Conservation (phyloP, 2,329 filamentous ascomycete species). For the Fusarium mundagurra region DNA sequence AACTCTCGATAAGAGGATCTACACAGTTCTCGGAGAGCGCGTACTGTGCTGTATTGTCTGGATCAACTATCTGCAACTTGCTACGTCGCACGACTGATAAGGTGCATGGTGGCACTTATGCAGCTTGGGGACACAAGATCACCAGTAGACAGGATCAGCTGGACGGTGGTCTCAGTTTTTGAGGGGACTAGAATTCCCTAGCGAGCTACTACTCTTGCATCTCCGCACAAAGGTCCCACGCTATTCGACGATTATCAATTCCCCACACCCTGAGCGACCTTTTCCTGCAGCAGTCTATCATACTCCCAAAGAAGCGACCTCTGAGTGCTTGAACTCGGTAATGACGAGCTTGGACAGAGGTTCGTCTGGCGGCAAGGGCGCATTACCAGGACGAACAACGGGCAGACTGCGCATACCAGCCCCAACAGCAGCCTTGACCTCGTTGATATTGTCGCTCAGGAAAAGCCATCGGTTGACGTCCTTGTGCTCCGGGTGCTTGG, state of each 20-base stretch:
- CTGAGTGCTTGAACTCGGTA: constrained; percentile 46
- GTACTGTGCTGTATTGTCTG: constrained; percentile 15
- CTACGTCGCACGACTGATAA: constrained; percentile 33
- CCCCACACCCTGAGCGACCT: constrained; percentile 28
- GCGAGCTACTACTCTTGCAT: constrained; percentile 36
- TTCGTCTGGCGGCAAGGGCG: constrained; percentile 64
- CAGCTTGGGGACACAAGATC: constrained; percentile 30
- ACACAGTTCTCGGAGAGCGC: constrained; percentile 18
- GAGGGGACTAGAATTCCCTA: constrained; percentile 38
- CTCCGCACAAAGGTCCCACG: constrained; percentile 39
- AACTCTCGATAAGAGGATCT: constrained; percentile 16
- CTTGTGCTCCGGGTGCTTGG: constrained; percentile 52
- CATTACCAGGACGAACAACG: constrained; percentile 76
- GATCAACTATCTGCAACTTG: constrained; percentile 26
- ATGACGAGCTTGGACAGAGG: constrained; percentile 48
- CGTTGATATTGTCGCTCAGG: constrained; percentile 80
- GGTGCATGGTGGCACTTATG: constrained; percentile 32
- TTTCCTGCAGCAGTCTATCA: constrained; percentile 37
- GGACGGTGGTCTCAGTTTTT: constrained; percentile 38
- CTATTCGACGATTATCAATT: constrained; percentile 30
- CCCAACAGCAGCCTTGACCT: constrained; percentile 69
- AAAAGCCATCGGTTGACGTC: constrained; percentile 72
- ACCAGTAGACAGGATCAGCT: constrained; percentile 37
- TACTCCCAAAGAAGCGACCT: constrained; percentile 35
- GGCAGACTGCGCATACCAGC: constrained; percentile 72